Conservation (phyloP, 208 protist species). For the Zelonia costaricensis region DNA sequence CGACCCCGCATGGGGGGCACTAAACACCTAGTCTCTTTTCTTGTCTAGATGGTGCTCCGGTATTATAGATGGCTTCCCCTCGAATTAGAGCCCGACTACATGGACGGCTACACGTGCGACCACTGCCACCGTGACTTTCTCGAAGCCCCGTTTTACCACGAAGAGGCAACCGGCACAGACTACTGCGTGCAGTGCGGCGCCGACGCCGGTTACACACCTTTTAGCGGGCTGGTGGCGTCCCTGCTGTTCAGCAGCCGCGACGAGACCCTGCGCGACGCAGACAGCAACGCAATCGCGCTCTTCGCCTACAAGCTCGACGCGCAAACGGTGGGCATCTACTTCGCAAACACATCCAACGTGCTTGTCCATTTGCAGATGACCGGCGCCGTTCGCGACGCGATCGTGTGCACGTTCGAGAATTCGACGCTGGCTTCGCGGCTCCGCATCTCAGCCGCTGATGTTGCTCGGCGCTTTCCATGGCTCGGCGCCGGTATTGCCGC, state of each 20-base stretch:
- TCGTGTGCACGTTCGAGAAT: constrained; percentile 8
- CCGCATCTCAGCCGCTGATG: constrained; percentile 12
- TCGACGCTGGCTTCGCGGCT: constrained; percentile 11
- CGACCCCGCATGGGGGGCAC: too few species aligned
- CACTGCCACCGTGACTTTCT: constrained; percentile 33
- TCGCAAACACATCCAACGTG: constrained; percentile 25
- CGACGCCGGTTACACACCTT: constrained; percentile 20
- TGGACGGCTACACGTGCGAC: constrained; percentile 44
- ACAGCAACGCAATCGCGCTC: constrained; percentile 24
- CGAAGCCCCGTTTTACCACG: constrained; percentile 39
- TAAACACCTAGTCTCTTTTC: too few species aligned
- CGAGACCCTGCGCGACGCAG: constrained; percentile 13
- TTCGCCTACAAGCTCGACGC: constrained; percentile 33
- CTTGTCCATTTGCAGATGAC: constrained; percentile 20
- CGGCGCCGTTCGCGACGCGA: constrained; percentile 11
- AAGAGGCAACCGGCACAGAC: constrained; percentile 27
- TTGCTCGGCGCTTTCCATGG: constrained; percentile 34
- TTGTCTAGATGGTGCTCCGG: constrained; percentile 39
- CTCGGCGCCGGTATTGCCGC: not conserved
- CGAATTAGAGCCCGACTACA: constrained; percentile 38
- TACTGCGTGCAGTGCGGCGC: constrained; percentile 41
- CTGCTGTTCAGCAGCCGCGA: constrained; percentile 25
- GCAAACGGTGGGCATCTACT: constrained; percentile 22
- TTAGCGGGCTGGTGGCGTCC: constrained; percentile 30
- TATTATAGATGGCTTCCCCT: constrained; percentile 44